Conservation (phyloP, 2,329 filamentous ascomycete species). For the Verticillium tricorpus region DNA sequence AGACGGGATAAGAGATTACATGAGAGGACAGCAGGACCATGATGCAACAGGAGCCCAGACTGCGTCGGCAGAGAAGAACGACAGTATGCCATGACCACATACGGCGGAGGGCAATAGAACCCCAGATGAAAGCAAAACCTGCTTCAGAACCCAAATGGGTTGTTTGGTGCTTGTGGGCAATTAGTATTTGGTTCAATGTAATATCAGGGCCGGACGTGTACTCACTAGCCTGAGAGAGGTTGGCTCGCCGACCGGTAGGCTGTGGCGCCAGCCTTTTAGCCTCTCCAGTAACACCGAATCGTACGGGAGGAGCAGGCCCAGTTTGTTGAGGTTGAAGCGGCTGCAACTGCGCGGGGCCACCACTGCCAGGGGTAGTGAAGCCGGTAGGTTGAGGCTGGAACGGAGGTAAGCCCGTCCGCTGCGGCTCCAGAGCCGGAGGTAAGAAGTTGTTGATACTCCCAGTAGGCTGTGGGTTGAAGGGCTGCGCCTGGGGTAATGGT, state of each 20-base stretch:
- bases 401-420: slow-evolving; percentile 48
- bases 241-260: slow-evolving; percentile 83
- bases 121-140: not conserved
- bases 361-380: slow-evolving; percentile 26
- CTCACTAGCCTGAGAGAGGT: slow-evolving; percentile 94
- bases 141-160: slow-evolving; percentile 47
- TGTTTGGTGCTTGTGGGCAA: slow-evolving; percentile 39
- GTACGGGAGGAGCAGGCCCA: slow-evolving; percentile 74
- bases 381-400: slow-evolving; percentile 46
- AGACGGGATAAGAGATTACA: not conserved
- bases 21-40: not conserved
- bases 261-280: slow-evolving; percentile 78
- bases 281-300: slow-evolving; percentile 74
- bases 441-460: slow-evolving; percentile 53
- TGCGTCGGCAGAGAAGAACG: not conserved
- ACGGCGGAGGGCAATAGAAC: not conserved
- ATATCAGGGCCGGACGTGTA: slow-evolving; percentile 26
- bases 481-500: slow-evolving; percentile 41
- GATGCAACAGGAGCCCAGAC: not conserved
- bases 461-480: slow-evolving; percentile 37
- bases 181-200: slow-evolving; percentile 9
- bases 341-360: slow-evolving; percentile 34
- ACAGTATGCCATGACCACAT: not conserved
- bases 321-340: slow-evolving; percentile 43
- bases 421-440: slow-evolving; percentile 55